These are phyloP conservation scores for Chloropicon primus DNA, from an alignment of 139 green algal species.

Conservation along the genomic window DNA sequence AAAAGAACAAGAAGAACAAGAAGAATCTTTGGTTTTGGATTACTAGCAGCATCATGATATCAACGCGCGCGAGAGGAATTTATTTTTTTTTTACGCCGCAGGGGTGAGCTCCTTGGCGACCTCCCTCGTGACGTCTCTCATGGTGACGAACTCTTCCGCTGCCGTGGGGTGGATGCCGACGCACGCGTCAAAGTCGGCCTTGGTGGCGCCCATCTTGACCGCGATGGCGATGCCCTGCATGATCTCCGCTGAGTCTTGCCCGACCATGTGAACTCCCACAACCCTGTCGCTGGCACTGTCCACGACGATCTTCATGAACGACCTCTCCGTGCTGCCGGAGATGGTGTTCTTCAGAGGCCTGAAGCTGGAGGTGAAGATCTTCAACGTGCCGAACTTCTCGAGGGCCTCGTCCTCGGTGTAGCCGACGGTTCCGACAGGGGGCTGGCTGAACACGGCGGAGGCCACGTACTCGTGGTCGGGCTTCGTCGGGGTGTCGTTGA, in stretches of 20 bases:
- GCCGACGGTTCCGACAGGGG: slow-evolving; percentile 78
- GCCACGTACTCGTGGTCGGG: slow-evolving; percentile 66
- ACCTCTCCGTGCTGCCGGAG: slow-evolving; percentile 52
- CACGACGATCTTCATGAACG: slow-evolving; percentile 84
- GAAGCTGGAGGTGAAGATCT: slow-evolving; percentile 86
- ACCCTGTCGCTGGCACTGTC: slow-evolving; percentile 56
- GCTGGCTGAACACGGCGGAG: slow-evolving; percentile 69
- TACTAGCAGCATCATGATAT: too few species aligned
- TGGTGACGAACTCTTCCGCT: slow-evolving; percentile 95
- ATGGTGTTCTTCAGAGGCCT: slow-evolving; percentile 89
- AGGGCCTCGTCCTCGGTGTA: slow-evolving; percentile 77
- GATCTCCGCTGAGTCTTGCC: slow-evolving; percentile 81
- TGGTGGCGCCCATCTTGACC: slow-evolving; percentile 81
- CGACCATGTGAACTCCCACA: slow-evolving; percentile 90
- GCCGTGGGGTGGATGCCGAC: slow-evolving; percentile 82
- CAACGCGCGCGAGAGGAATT: too few species aligned
- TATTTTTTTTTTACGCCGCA: not conserved
- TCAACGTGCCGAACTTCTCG: slow-evolving; percentile 48
- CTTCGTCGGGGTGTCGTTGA: slow-evolving; percentile 55
- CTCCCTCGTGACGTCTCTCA: slow-evolving; percentile 37
- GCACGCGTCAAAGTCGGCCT: slow-evolving; percentile 74
- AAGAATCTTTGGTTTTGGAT: too few species aligned
- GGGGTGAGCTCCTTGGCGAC: not conserved
- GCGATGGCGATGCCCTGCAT: slow-evolving; percentile 86
- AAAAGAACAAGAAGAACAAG: too few species aligned